Evolutionary conservation across 75 land plant species (phyloP), one percentile per base, ranked within the genome.

Genomic region (Pinus tabuliformis): DNA sequence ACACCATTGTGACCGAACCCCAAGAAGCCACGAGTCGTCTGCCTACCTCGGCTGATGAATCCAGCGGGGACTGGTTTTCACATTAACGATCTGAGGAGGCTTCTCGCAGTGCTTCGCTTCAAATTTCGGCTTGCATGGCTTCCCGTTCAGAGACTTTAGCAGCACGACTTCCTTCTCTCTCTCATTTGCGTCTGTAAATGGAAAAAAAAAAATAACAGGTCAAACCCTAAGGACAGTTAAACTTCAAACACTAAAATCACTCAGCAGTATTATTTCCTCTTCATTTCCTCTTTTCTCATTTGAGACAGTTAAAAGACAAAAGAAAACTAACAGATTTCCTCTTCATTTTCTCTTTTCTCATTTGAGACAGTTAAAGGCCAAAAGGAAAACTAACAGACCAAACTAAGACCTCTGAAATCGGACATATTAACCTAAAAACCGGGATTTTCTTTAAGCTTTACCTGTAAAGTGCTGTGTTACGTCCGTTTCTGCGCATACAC

Each of bases 21-120:
- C 49, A 45, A 6, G 8, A 45, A 45, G 8, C 49, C 49, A 45
- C 9, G 6, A 8, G 0, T 0, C 9, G 1, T 59, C 75, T 12
- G 54, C 76, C 73, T 76, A 88, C 62, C 87, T 72, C 22, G 90
- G 90, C 75, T 88, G 90, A 65, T 88, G 87, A 57, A 88, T 88
- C 79, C 72, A 60, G 39, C 90, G 76, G 28, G 90, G 87, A 62
- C 81, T 83, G 33, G 80, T 58, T 65, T 83, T 85, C 28, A 85
- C 85, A 30, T 76, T 85, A 79, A 85, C 90, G 58, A 88, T 80
- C 85, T 88, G 83, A 13, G 90, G 85, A 52, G 74, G 42, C 60
- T 78, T 84, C 68, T 83, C 83, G 64, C 73, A 81, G 15, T 11
- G 17, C 77, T 65, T 80, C 13, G 78, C 76, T 57, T 61, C n/a